Percentiles rank a stretch among this genome's conserved stretches.
Conservation (phyloP, 169 alveolate genomes). For the Cryptosporidium baileyi region DNA sequence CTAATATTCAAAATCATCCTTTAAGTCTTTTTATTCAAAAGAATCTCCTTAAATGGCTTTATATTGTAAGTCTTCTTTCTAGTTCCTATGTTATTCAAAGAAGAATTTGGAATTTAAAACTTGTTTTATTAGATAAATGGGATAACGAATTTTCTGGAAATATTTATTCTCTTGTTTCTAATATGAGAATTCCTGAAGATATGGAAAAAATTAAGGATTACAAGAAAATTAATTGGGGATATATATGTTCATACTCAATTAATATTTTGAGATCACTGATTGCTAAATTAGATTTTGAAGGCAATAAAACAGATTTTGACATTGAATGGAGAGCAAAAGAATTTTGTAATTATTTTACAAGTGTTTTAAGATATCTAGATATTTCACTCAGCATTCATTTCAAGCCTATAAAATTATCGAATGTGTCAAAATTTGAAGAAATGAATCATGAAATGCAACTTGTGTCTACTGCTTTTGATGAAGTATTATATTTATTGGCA, state of each 20-base stretch:
- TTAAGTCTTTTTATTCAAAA: background rate
- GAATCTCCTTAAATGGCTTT: slow-evolving; percentile 31
- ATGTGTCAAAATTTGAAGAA: background rate
- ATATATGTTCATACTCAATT: background rate
- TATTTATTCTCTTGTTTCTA: slow-evolving; percentile 12
- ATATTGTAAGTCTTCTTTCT: background rate
- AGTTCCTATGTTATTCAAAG: slow-evolving; percentile 32
- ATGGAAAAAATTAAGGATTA: background rate
- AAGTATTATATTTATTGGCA: background rate
- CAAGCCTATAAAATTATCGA: background rate
- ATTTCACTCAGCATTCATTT: background rate
- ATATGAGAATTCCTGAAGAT: slow-evolving; percentile 1
- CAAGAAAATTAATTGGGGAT: slow-evolving; percentile 24
- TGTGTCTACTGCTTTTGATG: background rate
- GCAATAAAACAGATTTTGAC: background rate
- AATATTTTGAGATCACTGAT: background rate
- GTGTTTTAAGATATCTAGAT: slow-evolving; percentile 12
- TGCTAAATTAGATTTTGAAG: background rate
- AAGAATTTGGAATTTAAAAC: slow-evolving; percentile 27
- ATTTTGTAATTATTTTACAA: background rate
- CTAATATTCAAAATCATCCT: slow-evolving; percentile 22
- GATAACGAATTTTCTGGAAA: slow-evolving; percentile 3
- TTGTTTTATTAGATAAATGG: slow-evolving; percentile 44
- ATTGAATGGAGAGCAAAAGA: slow-evolving; percentile 24
- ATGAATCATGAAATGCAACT: background rate